Base-by-base conservation (phyloP, 1,284 basidiomycete species). In the Apiotrichum porosum region DNA sequence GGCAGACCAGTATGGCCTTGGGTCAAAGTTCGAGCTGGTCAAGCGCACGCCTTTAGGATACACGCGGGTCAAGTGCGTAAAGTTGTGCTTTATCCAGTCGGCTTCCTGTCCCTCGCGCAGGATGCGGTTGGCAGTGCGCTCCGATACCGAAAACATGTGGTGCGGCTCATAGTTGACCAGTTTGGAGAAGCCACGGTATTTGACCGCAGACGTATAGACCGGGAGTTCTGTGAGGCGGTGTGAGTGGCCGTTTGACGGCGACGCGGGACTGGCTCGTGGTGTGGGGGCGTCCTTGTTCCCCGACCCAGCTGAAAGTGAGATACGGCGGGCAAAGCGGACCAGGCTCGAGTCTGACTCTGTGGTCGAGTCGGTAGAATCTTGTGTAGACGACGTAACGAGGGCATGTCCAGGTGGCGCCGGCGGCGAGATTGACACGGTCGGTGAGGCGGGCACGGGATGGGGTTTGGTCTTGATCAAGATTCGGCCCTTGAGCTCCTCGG, bases 161-260 rank as follows among this genome's bases (percentile, higher is more conserved):
- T 90, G 84, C 0, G 84, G 80, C 2, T 84, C 85, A 67, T 99
- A 99, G 26, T 79, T 75, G 56, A 90, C 85, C 56, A 92, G 86
- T 73, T 90, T 87, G 74, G 91, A 89, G 67, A 98, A 81, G 0
- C 94, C 93, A 33, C 85, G 84, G 61, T 86, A 95, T 69, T 94
- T 94, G 59, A 98, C 92, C 12, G 94, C 95, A 36, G 94, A 82
- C 2, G 94, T 97, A 71, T 98, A 98, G 18, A 98, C 84, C 9
- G 97, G 80, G 14, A 97, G 79, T 1, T 81, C 79, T 1, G 83
- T 80, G 1, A 99, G 80, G 3, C 78, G 77, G 15, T 80, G 67
- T 1, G 90, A 88, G 82, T 64, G 65, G 26, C 26, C 26, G 26
- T 28, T 28, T 6, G 26, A 28, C 8, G 26, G 26, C 8, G 8